These are phyloP conservation scores for Collybia nuda DNA, from an alignment of 768 basidiomycete genomes.

Conservation along the genomic window DNA sequence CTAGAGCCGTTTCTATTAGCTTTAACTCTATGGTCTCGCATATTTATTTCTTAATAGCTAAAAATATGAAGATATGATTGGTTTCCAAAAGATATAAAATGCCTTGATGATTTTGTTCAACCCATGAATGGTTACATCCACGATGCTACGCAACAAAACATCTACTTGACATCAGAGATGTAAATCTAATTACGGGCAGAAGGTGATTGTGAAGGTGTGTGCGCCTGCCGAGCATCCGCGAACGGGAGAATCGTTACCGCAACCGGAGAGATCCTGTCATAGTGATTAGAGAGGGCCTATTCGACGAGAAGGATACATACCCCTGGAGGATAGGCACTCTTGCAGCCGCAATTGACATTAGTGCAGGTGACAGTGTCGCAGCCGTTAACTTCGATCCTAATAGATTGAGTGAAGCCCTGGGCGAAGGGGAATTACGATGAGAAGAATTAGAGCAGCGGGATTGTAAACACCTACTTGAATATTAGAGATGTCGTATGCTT, in stretches of 20 bases:
- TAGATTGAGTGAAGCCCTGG: slow-evolving; percentile 37
- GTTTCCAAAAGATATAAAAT: no score
- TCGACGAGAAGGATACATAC: slow-evolving; percentile 17
- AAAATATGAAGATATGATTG: no score
- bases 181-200: slow-evolving; percentile 23
- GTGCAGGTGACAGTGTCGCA: slow-evolving; percentile 40
- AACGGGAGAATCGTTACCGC: slow-evolving; percentile 36
- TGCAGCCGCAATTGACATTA: slow-evolving; percentile 34
- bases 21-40: no score
- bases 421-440: not conserved
- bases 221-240: slow-evolving; percentile 33
- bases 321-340: slow-evolving; percentile 28
- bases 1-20: no score
- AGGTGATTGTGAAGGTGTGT: slow-evolving; percentile 31
- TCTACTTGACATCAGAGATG: not conserved
- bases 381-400: slow-evolving; percentile 31
- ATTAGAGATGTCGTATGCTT: slow-evolving; percentile 44
- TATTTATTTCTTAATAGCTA: no score
- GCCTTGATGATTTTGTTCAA: no score
- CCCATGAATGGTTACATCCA: no score
- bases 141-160: no score
- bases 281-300: not conserved
- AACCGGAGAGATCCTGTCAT: slow-evolving; percentile 32
- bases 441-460: no score
- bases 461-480: slow-evolving; percentile 22